These are phyloP conservation scores for Exophiala aquamarina DNA, from an alignment of 2,329 filamentous ascomycete species.

Conservation along the genomic window DNA sequence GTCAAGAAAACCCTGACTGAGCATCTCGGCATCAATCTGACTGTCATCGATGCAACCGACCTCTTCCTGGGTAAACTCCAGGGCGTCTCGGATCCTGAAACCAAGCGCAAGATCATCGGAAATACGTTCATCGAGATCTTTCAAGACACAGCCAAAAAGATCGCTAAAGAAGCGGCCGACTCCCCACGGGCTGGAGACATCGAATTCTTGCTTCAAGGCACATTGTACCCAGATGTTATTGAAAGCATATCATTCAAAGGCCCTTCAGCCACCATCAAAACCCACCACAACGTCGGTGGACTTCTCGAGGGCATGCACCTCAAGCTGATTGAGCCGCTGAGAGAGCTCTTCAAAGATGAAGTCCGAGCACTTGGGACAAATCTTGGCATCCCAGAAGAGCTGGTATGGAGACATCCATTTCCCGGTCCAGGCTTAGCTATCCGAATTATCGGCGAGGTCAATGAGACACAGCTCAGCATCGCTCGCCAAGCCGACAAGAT, in stretches of 20 bases:
- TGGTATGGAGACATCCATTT: slow-evolving; percentile 78
- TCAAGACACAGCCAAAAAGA: slow-evolving; percentile 72
- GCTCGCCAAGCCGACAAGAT: slow-evolving; percentile 52
- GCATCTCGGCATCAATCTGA: slow-evolving; percentile 86
- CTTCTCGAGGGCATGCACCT: slow-evolving; percentile 60
- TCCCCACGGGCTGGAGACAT: slow-evolving; percentile 71
- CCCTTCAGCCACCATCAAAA: slow-evolving; percentile 70
- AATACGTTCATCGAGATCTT: slow-evolving; percentile 80
- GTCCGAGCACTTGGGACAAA: slow-evolving; percentile 69
- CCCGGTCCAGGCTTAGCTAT: slow-evolving; percentile 75
- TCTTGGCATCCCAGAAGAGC: slow-evolving; percentile 69
- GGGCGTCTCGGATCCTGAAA: slow-evolving; percentile 77
- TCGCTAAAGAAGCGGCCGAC: slow-evolving; percentile 69
- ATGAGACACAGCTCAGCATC: slow-evolving; percentile 74
- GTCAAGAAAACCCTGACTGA: slow-evolving; percentile 78
- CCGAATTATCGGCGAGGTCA: slow-evolving; percentile 81
- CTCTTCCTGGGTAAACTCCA: slow-evolving; percentile 74
- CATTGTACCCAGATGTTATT: slow-evolving; percentile 74
- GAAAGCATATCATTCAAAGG: slow-evolving; percentile 73
- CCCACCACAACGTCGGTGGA: slow-evolving; percentile 71
- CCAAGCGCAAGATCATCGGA: slow-evolving; percentile 89
- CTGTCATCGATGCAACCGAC: slow-evolving; percentile 76
- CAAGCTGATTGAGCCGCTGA: slow-evolving; percentile 69
- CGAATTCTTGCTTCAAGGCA: slow-evolving; percentile 85
- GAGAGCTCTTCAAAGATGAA: slow-evolving; percentile 83